Base-by-base conservation (phyloP, 352 stramenopile species). In the Paralagenidium karlingii region DNA sequence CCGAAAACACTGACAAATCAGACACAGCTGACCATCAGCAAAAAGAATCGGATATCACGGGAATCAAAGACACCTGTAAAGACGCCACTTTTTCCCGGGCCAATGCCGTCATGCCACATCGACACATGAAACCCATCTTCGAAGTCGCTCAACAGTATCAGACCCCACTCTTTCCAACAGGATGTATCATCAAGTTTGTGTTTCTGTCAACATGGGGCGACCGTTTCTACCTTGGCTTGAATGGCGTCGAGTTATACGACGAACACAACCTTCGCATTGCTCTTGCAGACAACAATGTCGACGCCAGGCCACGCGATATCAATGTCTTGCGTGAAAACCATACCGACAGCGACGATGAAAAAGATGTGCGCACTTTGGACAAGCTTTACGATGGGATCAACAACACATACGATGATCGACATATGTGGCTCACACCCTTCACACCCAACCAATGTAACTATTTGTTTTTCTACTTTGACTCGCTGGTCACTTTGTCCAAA, bases 81-180 rank as follows among this genome's bases (percentile, higher is more conserved):
- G n/a, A n/a, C n/a, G n/a, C n/a, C n/a, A n/a, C n/a, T n/a, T n/a
- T n/a, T n/a, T n/a, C n/a, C n/a, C n/a, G n/a, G n/a, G n/a, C n/a
- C n/a, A n/a, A n/a, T n/a, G 54, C 82, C 10, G 37, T 22, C 1
- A 60, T 82, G 19, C 69, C 68, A 10, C 47, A 45, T 18, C 52
- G 63, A 1, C 85, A 87, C 60, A 82, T 77, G 41, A 91, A 68
- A 0, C 82, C 78, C 11, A 55, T 71, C 9, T n/a, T n/a, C n/a
- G n/a, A n/a, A n/a, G 47, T 94, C 1, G 41, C 55, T 20, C 84
- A 96, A 55, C 71, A 94, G 34, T 96, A 95, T 58, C 83, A 95
- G 45, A 55, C 81, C 6, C 52, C 59, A 9, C 48, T 94, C 1
- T 87, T 71, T 49, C 82, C 80, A 1, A 73, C 85, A 47, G 81